Base-by-base conservation (phyloP, 768 basidiomycete species). In the Sporobolomyces pararoseus region DNA sequence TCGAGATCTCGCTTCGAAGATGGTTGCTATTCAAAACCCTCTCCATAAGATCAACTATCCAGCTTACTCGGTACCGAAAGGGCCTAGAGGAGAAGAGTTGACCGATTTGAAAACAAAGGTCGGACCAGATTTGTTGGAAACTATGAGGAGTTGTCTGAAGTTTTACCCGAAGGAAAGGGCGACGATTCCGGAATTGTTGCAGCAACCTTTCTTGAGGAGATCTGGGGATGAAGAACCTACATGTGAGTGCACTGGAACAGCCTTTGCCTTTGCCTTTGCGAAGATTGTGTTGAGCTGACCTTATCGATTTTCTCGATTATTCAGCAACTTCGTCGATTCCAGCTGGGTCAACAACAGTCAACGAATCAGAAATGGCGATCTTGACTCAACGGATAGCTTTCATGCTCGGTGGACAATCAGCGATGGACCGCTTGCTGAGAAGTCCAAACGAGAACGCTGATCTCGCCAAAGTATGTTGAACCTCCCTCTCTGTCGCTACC, bases 11-110 rank as follows among this genome's bases (percentile, higher is more conserved):
- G 86, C 85, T 57, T 88, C 90, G 76, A 97, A 96, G 82, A 93
- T 97, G 89, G 88, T 88, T 73, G 89, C 89, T 12, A 99, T 99
- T 75, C 90, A 91, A 14, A 88, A 94, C 79, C 81, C 84, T 16
- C 80, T 82, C 1, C 84, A 92, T 75, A 79, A 83, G 29, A 96
- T 99, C 76, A 85, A 87, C n/a, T 98, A 88, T 78, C 89, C 91
- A 2, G 86, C 53, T 50, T 84, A 84, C 72, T 83, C 89, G 4
- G 79, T 82, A 7, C 88, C 88, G 6, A 81, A 81, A 17, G 78
- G 84, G 17, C 82, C 84, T 13, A 32, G 76, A 61, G 62, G 78
- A 75, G 65, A 85, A 79, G 84, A 84, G 72, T 82, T 88, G 68
- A 86, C 88, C 27, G 87, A 90, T 74, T 79, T 91, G 66, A 87